Evolutionary conservation across 2,329 filamentous ascomycete genomes (phyloP).

Genomic region (Ramichloridium luteum): DNA sequence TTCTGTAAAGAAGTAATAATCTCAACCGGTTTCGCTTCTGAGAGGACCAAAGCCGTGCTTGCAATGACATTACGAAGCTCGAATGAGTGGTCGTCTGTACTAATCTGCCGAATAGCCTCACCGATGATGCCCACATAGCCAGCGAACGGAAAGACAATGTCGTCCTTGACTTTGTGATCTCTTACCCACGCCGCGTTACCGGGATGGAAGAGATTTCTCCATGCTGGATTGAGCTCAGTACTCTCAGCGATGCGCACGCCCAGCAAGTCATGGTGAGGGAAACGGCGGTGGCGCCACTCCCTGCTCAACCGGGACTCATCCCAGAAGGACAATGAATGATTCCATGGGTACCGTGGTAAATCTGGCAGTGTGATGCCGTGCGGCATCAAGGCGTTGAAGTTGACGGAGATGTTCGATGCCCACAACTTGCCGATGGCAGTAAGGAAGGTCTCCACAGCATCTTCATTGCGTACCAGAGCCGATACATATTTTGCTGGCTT

Average conservation of each 20-base stretch:
- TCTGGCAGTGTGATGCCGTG: constrained; percentile 2
- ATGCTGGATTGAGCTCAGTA: constrained; percentile 9
- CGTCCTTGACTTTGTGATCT: constrained; percentile 16
- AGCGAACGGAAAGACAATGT: constrained; percentile 8
- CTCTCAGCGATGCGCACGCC: constrained; percentile 4
- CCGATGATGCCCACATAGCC: constrained; percentile 8
- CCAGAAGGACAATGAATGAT: constrained; percentile 8
- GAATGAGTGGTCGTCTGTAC: neutral
- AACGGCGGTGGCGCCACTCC: constrained; percentile 6
- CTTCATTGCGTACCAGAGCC: constrained; percentile 1
- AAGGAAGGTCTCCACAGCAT: constrained; percentile 3
- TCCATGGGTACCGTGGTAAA: constrained; percentile 9
- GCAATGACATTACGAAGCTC: constrained; percentile 1
- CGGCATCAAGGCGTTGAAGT: constrained; percentile 1
- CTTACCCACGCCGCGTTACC: constrained; percentile 21
- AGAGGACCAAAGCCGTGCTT: neutral
- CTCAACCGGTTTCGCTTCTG: constrained; percentile 1
- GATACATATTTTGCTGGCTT: constrained; percentile 1
- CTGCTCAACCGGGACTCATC: constrained; percentile 5
- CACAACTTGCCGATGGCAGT: constrained; percentile 5
- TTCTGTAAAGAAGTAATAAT: constrained; percentile 3
- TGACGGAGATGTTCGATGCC: constrained; percentile 2
- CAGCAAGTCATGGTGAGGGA: constrained; percentile 6
- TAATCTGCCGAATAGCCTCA: constrained; percentile 7
- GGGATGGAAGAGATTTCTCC: constrained; percentile 18